Base-by-base conservation (phyloP, 2,329 filamentous ascomycete species). In the Colletotrichum sp. region DNA sequence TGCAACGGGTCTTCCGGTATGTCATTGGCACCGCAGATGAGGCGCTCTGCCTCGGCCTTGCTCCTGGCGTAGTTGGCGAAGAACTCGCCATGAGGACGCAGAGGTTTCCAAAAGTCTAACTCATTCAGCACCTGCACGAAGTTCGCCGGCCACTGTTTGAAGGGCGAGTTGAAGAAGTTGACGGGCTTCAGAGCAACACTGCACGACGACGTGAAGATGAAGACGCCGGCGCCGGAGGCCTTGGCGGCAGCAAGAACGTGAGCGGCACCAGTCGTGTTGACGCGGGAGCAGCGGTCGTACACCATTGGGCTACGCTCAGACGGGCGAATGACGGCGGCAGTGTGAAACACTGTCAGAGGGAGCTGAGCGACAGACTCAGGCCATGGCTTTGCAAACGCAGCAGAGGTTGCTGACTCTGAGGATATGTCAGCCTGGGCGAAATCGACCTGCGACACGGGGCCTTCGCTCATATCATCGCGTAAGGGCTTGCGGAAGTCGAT, bases 301-400 rank as follows among this genome's bases (percentile, higher is more conserved):
- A 88, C 83, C 36, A 84, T 81, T 62, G 80, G 79, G 66, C 86
- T 84, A 8, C 90, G 87, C 71, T 92, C 90, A 18, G 84, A 86
- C 0, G 89, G 86, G 13, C 89, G 84, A 74, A 92, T 91, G 7
- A 87, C 84, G 2, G 90, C 90, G 4, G 90, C 90, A 1, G 88
- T 91, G 82, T 92, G 90, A 79, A 90, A 91, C 16, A 92, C 90
- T 1, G 90, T 91, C 28, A 92, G 81, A 2, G 90, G 89, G 5
- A 88, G 83, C 6, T 81, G 63, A 7, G 86, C 83, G 7, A 86
- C 83, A 2, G 81, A 80, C 4, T 80, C 65, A 4, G 85, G 83
- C 90, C 90, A 92, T 7, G 87, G 83, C 26, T 83, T 82, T 7
- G 82, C 80, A 72, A 92, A 91, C 18, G 89, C 89, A 1, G 82